Evolutionary conservation across 2,329 filamentous ascomycete genomes (phyloP).

Genomic region (Alternaria hordeiaustralica): DNA sequence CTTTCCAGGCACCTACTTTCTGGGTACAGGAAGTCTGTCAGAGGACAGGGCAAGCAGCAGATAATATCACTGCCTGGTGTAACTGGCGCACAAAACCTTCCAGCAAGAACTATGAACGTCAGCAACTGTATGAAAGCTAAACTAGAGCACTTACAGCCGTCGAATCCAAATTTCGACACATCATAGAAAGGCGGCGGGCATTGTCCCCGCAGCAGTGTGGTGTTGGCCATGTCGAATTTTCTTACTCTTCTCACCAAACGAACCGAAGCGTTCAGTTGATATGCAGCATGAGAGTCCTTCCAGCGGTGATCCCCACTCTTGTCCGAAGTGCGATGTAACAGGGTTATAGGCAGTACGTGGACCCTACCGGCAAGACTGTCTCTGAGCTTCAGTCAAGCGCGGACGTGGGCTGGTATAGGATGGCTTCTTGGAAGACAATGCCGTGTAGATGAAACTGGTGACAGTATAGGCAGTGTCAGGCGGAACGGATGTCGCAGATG

Average conservation of each 20-base stretch:
- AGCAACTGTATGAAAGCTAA: constrained; percentile 27
- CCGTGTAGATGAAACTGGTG: constrained; percentile 2
- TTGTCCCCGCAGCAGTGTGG: constrained; percentile 51
- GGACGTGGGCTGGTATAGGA: constrained; percentile 12
- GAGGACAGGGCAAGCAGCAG: constrained; percentile 91
- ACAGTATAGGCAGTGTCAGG: constrained; percentile 6
- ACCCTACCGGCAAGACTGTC: constrained; percentile 11
- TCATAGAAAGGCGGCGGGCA: constrained; percentile 77
- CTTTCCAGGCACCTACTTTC: constrained; percentile 53
- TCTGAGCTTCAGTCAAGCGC: constrained; percentile 13
- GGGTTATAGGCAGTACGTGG: background rate
- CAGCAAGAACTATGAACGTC: constrained; percentile 55
- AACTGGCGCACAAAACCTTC: constrained; percentile 64
- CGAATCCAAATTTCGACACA: constrained; percentile 63
- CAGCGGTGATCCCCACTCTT: constrained; percentile 3
- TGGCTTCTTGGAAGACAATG: constrained; percentile 9
- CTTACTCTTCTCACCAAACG: constrained; percentile 25
- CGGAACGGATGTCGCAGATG: constrained; percentile 28
- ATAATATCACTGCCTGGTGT: constrained; percentile 50
- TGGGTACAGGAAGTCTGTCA: constrained; percentile 76
- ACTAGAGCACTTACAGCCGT: constrained; percentile 67
- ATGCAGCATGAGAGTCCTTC: constrained; percentile 31
- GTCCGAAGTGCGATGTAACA: constrained; percentile 1
- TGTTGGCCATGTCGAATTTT: constrained; percentile 14
- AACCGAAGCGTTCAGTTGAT: constrained; percentile 19